A percentile compares a stretch with the other conserved stretches of the same genome.
Evolutionary conservation across 2,329 filamentous ascomycete genomes (phyloP).

Genomic region (Botrytis cinerea): DNA sequence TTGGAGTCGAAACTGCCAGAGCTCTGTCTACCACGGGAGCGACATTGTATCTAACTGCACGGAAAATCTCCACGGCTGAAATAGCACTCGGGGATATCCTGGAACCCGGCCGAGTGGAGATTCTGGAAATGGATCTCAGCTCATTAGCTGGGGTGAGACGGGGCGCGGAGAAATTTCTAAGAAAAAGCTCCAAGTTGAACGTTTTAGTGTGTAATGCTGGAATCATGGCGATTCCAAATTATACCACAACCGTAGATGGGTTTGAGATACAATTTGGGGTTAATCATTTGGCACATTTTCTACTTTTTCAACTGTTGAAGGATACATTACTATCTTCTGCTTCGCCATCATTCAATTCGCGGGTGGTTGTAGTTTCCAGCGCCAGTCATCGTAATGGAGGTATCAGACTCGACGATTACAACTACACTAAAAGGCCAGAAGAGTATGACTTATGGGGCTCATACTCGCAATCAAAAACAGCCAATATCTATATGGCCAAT

Average conservation of each 20-base stretch:
- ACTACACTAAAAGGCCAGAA: neutral
- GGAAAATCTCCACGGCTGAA: conserved; percentile 41
- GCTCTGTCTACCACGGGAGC: conserved; percentile 43
- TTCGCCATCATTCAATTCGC: neutral
- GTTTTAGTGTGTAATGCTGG: neutral
- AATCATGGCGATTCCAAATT: neutral
- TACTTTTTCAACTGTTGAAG: neutral
- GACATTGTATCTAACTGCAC: conserved; percentile 41
- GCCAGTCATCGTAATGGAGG: neutral
- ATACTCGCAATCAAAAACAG: neutral
- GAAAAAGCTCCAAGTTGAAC: neutral
- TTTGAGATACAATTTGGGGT: neutral
- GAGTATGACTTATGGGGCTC: neutral
- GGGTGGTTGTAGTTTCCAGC: neutral
- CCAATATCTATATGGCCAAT: neutral
- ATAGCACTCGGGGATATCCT: conserved; percentile 46
- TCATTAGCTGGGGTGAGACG: conserved; percentile 40
- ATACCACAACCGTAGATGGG: neutral
- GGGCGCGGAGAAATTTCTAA: conserved; percentile 33
- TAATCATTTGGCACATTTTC: neutral
- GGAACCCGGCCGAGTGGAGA: conserved; percentile 35
- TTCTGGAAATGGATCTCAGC: conserved; percentile 41
- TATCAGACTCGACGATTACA: neutral
- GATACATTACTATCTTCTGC: neutral
- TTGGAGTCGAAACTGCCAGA: conserved; percentile 44